Base-by-base conservation (phyloP, 345 rosid species). In the Angophora floribunda region DNA sequence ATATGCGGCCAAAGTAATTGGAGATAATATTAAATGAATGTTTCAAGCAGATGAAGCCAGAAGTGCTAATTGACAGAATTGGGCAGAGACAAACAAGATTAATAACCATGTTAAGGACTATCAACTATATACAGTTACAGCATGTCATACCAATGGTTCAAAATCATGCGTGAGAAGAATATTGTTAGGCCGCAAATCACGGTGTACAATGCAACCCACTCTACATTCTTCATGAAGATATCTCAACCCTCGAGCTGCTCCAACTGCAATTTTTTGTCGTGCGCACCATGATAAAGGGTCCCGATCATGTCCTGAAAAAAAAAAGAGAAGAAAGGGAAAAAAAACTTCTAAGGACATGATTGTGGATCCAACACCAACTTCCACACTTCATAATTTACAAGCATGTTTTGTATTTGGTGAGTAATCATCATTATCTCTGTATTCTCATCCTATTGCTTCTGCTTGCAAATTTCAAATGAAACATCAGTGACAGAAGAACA, bases 181-280 rank as follows among this genome's bases (percentile, higher is more conserved):
- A 89, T 98, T 98, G 93, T 96, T 95, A 49, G 99, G 99, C 89
- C 99, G 93, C 97, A 98, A 91, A 91, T 98, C 99, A 61, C 99
- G 97, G 89, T 98, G 99, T 55, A 98, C 99, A 7, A 98, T 97
- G 91, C 99, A 98, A 86, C 99, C 99, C 17, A 97, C 99, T 94
- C 99, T 96, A 90, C 99, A 98, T 93, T 98, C 99, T 94, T 98
- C 99, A 63, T 98, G 99, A 88, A 98, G 99, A 88, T 98, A 98
- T 79, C 99, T 95, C 94, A 98, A 90, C 24, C 99, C 99, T 89
- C 99, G 94, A 88, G 99, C 99, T 79, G 99, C 98, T 91, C 99
- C 99, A 57, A 94, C 97, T 9, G 99, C 99, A 89, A 98, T 93
- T 90, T 97, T 98, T 91, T 92, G 94, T 13, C 99, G 87, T n/a